Percentiles rank a stretch among this genome's conserved stretches.
Conservation (phyloP, 306 rosid species). For the Quercus suber region DNA sequence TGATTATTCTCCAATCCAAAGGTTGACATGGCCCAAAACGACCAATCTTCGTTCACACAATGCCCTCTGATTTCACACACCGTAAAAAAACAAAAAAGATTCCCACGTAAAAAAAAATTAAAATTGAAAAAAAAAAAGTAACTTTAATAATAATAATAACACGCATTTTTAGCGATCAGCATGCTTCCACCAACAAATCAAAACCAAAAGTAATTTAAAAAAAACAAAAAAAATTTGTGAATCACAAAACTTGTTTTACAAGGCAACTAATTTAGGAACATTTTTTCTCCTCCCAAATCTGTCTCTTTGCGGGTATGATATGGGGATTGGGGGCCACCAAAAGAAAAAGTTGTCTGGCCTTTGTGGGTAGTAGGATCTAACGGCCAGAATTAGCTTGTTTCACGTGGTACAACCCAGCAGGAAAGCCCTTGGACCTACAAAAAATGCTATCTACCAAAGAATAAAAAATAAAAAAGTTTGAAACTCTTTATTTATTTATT, state of each 20-base stretch:
- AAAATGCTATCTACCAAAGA: no score
- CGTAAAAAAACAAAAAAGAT: slow-evolving; percentile 6
- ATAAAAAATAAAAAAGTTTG: no score
- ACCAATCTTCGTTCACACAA: not conserved
- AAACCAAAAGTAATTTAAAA: not conserved
- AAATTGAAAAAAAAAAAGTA: not conserved
- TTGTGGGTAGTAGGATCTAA: not conserved
- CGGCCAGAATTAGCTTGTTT: not conserved
- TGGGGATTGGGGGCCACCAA: not conserved
- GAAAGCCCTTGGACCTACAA: no score
- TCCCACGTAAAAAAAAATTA: not conserved
- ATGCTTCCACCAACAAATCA: not conserved
- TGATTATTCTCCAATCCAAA: not conserved
- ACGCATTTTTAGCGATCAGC: slow-evolving; percentile 11
- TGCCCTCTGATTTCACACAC: not conserved
- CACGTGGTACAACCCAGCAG: not conserved
- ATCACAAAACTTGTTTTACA: not conserved
- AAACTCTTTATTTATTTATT: no score
- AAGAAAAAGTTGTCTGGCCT: not conserved
- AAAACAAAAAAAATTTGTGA: no score
- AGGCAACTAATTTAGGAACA: not conserved
- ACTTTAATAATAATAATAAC: not conserved
- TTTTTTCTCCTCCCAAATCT: not conserved
- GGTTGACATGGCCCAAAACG: not conserved
- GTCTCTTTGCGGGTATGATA: not conserved